Base-by-base conservation (phyloP, 768 basidiomycete species). In the Auricularia cornea region DNA sequence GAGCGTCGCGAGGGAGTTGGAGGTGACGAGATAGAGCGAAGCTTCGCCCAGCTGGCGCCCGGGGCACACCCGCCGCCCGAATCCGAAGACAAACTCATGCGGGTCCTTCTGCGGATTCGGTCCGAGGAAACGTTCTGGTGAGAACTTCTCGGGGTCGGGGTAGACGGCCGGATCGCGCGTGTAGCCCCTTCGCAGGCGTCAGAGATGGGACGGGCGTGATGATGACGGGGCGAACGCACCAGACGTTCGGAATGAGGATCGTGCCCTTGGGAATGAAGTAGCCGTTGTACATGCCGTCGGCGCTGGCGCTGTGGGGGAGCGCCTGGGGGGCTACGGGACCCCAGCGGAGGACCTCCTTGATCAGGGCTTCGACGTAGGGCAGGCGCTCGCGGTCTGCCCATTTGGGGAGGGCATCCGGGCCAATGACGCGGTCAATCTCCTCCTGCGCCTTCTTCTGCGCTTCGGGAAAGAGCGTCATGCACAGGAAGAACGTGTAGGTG, bases 261-360 rank as follows among this genome's bases (percentile, higher is more conserved):
- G 80, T 67, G 10, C 76, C 78, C 66, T 83, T 82, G n/a, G 83
- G 82, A 52, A 84, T 77, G 29, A 76, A 72, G 64, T 80, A 81
- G 6, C 79, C 81, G 78, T 71, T 32, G 75, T 72, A 35, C 0
- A 70, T 69, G 56, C 78, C 77, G 63, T 83, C 82, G 66, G 82
- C 77, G 35, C 72, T 71, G 1, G 79, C 77, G 4, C 73, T 72
- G 65, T 84, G 82, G 18, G 81, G 80, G 0, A 80, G 76, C 61
- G 77, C 79, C 76, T 6, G 74, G 26, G 71, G 70, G 10, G 60
- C 56, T 10, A 67, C 68, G 1, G 71, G 69, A 1, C 59, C 62
- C 70, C 70, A 70, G 11, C 69, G 63, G 41, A 71, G 33, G 2
- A 66, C 63, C 59, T 70, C 69, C 63, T 65, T 65, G 54, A 69